phyloP scores from a whole-genome alignment of 148 eudicot genomes.

The Camellia granthamiana region DNA sequence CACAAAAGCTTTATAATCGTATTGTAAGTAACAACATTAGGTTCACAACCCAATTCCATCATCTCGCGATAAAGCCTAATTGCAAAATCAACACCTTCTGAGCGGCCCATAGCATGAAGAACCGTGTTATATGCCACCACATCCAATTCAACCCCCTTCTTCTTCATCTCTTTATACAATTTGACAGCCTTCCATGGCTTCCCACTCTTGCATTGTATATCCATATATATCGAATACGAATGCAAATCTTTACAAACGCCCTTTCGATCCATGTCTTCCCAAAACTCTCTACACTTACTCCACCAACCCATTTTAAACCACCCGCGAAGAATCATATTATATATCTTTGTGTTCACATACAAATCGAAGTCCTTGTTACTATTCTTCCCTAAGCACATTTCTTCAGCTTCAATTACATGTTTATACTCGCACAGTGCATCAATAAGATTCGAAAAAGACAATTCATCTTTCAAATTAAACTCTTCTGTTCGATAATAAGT shows the following conservation, averaged over 20 bases:
- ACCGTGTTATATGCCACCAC: conserved; percentile 83
- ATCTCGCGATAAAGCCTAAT: conserved; percentile 64
- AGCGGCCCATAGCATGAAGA: conserved; percentile 63
- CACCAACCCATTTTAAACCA: conserved; percentile 89
- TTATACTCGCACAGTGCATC: conserved; percentile 92
- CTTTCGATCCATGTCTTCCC: conserved; percentile 85
- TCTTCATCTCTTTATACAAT: conserved; percentile 84
- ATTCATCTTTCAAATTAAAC: conserved; percentile 66
- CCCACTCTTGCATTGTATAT: conserved; percentile 73
- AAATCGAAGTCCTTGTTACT: conserved; percentile 17
- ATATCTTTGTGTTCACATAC: conserved; percentile 48
- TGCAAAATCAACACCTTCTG: conserved; percentile 85
- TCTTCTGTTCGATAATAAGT: conserved; percentile 47
- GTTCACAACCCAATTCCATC: conserved; percentile 65
- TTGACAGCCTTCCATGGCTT: conserved; percentile 92
- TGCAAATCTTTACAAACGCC: conserved; percentile 68
- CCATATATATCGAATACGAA: conserved; percentile 90
- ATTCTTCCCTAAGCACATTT: conserved; percentile 48
- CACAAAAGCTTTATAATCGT: conserved; percentile 78
- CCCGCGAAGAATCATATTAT: conserved; percentile 85
- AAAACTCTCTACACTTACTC: conserved; percentile 83
- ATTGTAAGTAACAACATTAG: conserved; percentile 75
- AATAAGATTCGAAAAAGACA: conserved; percentile 65
- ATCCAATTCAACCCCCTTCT: conserved; percentile 74
- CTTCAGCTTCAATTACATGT: conserved; percentile 91